These are phyloP conservation scores for Peronospora tabacina DNA, from an alignment of 352 stramenopile genomes.

Conservation along the genomic window DNA sequence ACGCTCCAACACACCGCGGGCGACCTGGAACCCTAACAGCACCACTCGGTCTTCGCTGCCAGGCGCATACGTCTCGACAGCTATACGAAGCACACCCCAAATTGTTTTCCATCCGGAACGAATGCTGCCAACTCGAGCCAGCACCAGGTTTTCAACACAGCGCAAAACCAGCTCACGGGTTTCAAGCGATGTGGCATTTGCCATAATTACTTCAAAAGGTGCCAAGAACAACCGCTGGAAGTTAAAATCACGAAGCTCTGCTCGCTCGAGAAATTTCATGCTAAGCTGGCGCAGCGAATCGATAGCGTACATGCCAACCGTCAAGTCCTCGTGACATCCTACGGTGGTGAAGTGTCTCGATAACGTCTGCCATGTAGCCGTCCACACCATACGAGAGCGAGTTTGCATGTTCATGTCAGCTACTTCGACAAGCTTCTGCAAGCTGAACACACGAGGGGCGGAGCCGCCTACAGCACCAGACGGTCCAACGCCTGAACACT, in stretches of 20 bases:
- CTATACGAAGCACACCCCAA: constrained; percentile 87
- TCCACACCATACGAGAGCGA: constrained; percentile 94
- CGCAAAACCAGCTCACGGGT: constrained; percentile 88
- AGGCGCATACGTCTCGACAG: constrained; percentile 75
- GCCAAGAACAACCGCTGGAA: constrained; percentile 98
- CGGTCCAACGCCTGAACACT: constrained; percentile 58
- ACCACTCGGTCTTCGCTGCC: constrained; percentile 75
- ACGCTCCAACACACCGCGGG: constrained; percentile 74
- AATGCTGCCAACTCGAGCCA: constrained; percentile 82
- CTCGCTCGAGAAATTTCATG: constrained; percentile 98
- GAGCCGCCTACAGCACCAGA: constrained; percentile 39
- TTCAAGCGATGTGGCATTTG: constrained; percentile 67
- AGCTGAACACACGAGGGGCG: constrained; percentile 92
- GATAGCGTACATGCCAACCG: constrained; percentile 98
- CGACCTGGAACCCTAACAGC: constrained; percentile 79
- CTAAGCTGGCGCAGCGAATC: constrained; percentile 99
- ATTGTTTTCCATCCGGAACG: constrained; percentile 92
- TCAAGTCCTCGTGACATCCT: constrained; percentile 93
- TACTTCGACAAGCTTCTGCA: constrained; percentile 99
- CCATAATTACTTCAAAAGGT: constrained; percentile 95
- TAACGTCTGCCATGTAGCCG: constrained; percentile 96
- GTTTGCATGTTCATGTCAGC: constrained; percentile 99
- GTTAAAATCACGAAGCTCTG: constrained; percentile 97
- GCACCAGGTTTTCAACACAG: constrained; percentile 89
- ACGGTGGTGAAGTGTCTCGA: constrained; percentile 96